Conservation (phyloP, 768 basidiomycete genomes). For the Amanita pseudoporphyria region DNA sequence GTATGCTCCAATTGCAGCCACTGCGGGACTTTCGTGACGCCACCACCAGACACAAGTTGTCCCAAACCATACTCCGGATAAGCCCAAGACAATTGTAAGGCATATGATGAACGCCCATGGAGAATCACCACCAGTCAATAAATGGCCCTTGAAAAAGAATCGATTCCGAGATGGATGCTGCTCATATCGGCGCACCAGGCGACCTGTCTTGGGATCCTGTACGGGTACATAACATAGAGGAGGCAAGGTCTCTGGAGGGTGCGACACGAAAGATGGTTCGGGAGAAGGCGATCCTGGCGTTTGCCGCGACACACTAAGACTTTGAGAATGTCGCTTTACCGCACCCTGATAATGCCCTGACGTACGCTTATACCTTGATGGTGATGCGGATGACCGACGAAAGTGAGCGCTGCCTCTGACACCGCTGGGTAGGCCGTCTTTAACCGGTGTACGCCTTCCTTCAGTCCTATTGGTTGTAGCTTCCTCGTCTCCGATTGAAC, state of each 20-base stretch:
- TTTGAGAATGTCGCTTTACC: slow-evolving; percentile 7
- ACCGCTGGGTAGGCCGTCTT: slow-evolving; percentile 13
- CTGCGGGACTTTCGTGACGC: slow-evolving; percentile 63
- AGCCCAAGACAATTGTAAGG: slow-evolving; percentile 48
- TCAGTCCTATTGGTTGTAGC: background rate
- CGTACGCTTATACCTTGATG: slow-evolving; percentile 15
- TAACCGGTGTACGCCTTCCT: slow-evolving; percentile 10
- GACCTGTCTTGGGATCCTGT: slow-evolving; percentile 26
- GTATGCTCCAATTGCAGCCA: slow-evolving; percentile 47
- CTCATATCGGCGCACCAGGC: slow-evolving; percentile 46
- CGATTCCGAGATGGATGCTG: slow-evolving; percentile 63
- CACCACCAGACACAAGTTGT: slow-evolving; percentile 90
- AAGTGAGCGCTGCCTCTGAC: slow-evolving; percentile 6
- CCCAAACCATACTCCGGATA: slow-evolving; percentile 79
- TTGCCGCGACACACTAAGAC: slow-evolving; percentile 10
- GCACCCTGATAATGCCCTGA: background rate
- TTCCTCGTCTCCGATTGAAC: slow-evolving; percentile 14
- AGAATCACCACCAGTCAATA: slow-evolving; percentile 81
- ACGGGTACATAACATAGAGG: slow-evolving; percentile 29
- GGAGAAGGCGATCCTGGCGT: slow-evolving; percentile 20
- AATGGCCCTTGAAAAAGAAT: slow-evolving; percentile 62
- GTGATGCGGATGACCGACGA: slow-evolving; percentile 7
- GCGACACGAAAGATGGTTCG: slow-evolving; percentile 24
- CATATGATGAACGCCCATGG: slow-evolving; percentile 72
- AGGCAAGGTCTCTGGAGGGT: slow-evolving; percentile 17